Conservation (phyloP, 2,329 filamentous ascomycete species). For the Aspergillus hiratsukae region DNA sequence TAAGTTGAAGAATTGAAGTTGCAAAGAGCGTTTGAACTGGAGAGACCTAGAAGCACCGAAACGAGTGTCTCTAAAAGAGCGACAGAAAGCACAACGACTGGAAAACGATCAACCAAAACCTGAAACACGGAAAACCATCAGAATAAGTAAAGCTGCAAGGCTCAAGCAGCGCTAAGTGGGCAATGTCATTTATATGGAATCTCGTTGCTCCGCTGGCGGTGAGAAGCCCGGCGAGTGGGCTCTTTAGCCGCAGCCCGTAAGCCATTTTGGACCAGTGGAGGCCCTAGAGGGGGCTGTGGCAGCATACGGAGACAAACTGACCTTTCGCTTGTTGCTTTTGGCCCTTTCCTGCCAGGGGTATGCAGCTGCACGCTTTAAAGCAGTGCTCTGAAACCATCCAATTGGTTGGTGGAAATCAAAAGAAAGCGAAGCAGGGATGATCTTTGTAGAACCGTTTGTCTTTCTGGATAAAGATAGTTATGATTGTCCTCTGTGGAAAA, state of each 20-base stretch:
- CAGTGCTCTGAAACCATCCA: background rate
- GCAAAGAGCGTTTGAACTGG: constrained; percentile 27
- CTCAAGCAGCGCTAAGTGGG: background rate
- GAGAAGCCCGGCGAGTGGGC: background rate
- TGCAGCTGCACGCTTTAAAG: background rate
- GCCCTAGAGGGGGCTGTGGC: background rate
- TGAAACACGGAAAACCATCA: constrained; percentile 15
- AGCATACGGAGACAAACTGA: background rate
- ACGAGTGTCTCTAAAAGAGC: constrained; percentile 30
- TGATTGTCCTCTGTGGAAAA: background rate
- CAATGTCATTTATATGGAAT: background rate
- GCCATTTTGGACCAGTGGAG: background rate
- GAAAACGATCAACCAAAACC: constrained; percentile 20
- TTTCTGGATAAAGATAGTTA: background rate
- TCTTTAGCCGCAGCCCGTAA: background rate
- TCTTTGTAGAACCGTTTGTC: background rate
- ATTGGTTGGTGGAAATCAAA: background rate
- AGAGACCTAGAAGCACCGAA: constrained; percentile 21
- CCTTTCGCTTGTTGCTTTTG: background rate
- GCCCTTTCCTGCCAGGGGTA: background rate
- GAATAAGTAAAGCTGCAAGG: background rate
- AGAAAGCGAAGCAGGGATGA: background rate
- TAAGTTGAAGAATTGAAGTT: constrained; percentile 6
- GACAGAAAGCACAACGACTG: constrained; percentile 27
- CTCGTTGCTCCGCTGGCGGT: background rate